Base-by-base conservation (phyloP, 2,329 filamentous ascomycete genomes). In the Albophoma yamanashiensis region DNA sequence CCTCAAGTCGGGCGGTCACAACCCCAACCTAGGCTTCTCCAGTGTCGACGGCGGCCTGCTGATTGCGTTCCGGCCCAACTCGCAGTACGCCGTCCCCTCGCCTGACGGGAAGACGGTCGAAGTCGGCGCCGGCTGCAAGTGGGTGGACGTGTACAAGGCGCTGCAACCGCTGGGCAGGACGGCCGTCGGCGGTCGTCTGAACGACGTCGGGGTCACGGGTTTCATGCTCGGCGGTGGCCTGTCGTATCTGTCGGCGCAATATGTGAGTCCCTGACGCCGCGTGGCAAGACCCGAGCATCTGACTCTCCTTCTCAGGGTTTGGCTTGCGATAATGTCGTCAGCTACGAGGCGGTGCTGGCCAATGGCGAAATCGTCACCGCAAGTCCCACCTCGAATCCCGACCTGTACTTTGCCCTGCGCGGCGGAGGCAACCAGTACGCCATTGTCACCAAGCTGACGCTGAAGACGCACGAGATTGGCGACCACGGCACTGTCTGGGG, bases 341-440 rank as follows among this genome's bases (percentile, higher is more conserved):
- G 76, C 60, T 81, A 71, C 62, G 77, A 83, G 64, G 72, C 85
- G 45, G 82, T 86, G 4, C 73, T 84, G 0, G 76, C 79, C 20
- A 74, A 79, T 62, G 78, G 80, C 9, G 67, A 70, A 5, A 74
- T 83, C 52, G 69, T 81, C 45, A 77, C 74, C 4, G 81, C 77
- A 2, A 79, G 74, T 20, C 64, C 67, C 5, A 66, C 65, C 0
- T 66, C 71, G 11, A 70, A 84, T 61, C 61, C 74, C 0, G 81
- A 84, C 60, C 72, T 86, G 8, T 84, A 74, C 68, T 74, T 73
- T 63, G 81, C 78, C 0, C 74, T 85, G 4, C 78, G 79, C 60
- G 83, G 82, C 12, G 82, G 83, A 20, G 78, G 78, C n/a, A 82
- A 78, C 68, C 84, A 82, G 66, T 83, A 79, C 62, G 82, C 81